These are phyloP conservation scores for Streptanthus diversifolius DNA, from an alignment of 345 rosid genomes.

Conservation along the genomic window DNA sequence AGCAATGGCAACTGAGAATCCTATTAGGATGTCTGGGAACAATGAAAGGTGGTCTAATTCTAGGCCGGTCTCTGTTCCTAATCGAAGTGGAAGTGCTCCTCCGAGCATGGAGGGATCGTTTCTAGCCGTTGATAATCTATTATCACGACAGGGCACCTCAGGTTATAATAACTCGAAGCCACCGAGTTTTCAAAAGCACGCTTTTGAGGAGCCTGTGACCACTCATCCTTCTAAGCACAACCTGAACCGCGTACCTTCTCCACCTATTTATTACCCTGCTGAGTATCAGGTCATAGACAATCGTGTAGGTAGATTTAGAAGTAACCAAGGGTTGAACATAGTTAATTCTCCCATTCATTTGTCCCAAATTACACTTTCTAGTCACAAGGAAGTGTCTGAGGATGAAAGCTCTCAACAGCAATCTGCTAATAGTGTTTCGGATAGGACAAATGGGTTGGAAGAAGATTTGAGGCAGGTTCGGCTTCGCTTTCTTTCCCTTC, in stretches of 20 bases:
- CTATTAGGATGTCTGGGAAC: slow-evolving; percentile 40
- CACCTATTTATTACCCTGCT: slow-evolving; percentile 36
- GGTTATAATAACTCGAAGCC: slow-evolving; percentile 20
- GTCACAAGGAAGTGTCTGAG: slow-evolving; percentile 58
- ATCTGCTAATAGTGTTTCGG: slow-evolving; percentile 21
- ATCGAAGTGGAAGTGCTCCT: slow-evolving; percentile 66
- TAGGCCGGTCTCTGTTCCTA: slow-evolving; percentile 37
- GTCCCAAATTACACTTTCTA: slow-evolving; percentile 47
- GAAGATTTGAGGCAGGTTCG: slow-evolving; percentile 43
- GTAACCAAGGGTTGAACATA: slow-evolving; percentile 31
- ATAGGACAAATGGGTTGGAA: slow-evolving; percentile 23
- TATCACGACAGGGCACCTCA: slow-evolving; percentile 32
- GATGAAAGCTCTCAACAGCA: slow-evolving; percentile 41
- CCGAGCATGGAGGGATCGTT: slow-evolving; percentile 60
- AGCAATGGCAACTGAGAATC: slow-evolving; percentile 59
- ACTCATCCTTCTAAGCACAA: slow-evolving; percentile 32
- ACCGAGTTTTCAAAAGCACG: slow-evolving; percentile 21
- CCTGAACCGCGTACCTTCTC: slow-evolving; percentile 42
- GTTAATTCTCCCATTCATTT: slow-evolving; percentile 31
- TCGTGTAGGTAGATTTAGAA: slow-evolving; percentile 37
- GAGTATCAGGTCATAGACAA: slow-evolving; percentile 20
- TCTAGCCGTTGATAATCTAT: slow-evolving; percentile 43
- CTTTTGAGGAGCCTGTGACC: slow-evolving; percentile 31
- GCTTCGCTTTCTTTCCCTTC: background rate
- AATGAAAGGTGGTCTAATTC: slow-evolving; percentile 41